Evolutionary conservation across 2,329 filamentous ascomycete species (phyloP).

Genomic region (Pseudogymnoascus sp.): DNA sequence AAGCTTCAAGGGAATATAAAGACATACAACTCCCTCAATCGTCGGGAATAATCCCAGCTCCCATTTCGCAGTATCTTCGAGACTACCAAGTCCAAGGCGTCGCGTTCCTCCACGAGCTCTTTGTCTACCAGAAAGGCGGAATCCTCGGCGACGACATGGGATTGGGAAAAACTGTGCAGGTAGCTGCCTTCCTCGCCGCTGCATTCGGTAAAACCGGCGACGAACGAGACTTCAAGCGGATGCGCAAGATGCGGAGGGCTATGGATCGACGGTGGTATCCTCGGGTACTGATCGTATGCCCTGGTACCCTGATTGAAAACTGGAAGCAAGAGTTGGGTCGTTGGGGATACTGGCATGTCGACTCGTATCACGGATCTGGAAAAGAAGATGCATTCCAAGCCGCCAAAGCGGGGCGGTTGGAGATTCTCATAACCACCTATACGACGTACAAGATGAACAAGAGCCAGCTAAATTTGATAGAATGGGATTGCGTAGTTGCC

Average conservation of each 20-base stretch:
- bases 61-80: slow-evolving; percentile 83
- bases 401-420: slow-evolving; percentile 66
- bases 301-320: slow-evolving; percentile 78
- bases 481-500: slow-evolving; percentile 90
- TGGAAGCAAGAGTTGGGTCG: slow-evolving; percentile 79
- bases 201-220: slow-evolving; percentile 94
- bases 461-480: slow-evolving; percentile 66
- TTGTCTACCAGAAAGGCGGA: slow-evolving; percentile 83
- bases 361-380: slow-evolving; percentile 64
- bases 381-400: slow-evolving; percentile 59
- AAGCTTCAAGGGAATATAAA: slow-evolving; percentile 60
- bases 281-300: slow-evolving; percentile 75
- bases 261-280: slow-evolving; percentile 63
- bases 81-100: slow-evolving; percentile 86
- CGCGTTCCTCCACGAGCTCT: slow-evolving; percentile 75
- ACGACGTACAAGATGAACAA: slow-evolving; percentile 75
- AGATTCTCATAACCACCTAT: slow-evolving; percentile 94
- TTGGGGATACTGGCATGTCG: slow-evolving; percentile 95
- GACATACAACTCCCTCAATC: slow-evolving; percentile 70
- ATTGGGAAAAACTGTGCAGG: slow-evolving; percentile 91
- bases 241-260: slow-evolving; percentile 71
- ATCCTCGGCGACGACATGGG: slow-evolving; percentile 95
- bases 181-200: slow-evolving; percentile 82
- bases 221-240: slow-evolving; percentile 72
- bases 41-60: slow-evolving; percentile 72